phyloP scores from a whole-genome alignment of 1,139 yeast genomes.

The Hansenula sp. region DNA sequence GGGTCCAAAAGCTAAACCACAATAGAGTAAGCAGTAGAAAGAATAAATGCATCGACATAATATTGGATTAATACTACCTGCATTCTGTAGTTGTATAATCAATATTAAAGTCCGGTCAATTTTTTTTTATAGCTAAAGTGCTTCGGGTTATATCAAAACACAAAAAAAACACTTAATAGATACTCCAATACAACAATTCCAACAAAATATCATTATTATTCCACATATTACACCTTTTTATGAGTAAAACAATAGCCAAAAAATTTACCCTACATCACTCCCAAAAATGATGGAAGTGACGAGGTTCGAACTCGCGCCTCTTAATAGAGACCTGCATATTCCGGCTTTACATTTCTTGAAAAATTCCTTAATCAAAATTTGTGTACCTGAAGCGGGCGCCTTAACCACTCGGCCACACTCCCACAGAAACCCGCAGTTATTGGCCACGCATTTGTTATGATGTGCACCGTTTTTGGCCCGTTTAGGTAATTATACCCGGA shows the following conservation, averaged over 20 bases:
- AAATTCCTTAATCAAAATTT: no score
- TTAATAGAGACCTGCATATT: constrained; percentile 23
- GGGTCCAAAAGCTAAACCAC: constrained; percentile 91
- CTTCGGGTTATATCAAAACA: no score
- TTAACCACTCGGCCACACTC: constrained; percentile 38
- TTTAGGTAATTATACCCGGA: no score
- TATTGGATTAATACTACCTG: no score
- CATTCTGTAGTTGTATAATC: no score
- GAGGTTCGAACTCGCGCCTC: constrained; percentile 26
- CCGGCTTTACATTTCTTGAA: no score
- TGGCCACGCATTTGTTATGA: background rate
- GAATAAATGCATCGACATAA: no score
- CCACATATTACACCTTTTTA: background rate
- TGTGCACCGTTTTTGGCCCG: background rate
- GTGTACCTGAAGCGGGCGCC: constrained; percentile 29
- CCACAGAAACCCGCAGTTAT: constrained; percentile 6
- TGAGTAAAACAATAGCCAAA: background rate
- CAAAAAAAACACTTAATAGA: no score
- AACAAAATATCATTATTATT: background rate
- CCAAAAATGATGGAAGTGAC: constrained; percentile 21
- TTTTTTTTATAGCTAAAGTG: background rate
- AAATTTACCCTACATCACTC: background rate
- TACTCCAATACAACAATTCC: no score
- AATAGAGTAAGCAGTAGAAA: no score
- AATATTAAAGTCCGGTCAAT: no score